These are phyloP conservation scores for Alloteropsis angusta DNA, from an alignment of 202 grass and related monocot species.

Conservation along the genomic window DNA sequence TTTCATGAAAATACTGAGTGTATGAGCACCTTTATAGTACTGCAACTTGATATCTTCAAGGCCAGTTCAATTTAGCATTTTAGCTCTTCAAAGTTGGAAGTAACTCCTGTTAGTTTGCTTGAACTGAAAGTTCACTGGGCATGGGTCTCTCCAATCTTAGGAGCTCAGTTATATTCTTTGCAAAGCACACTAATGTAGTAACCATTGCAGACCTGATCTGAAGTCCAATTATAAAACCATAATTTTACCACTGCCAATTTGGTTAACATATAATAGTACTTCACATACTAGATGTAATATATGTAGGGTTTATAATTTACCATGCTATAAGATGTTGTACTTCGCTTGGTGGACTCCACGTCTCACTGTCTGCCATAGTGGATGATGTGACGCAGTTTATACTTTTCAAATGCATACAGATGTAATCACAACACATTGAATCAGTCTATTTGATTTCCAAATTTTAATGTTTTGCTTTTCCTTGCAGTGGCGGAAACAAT, in stretches of 20 bases:
- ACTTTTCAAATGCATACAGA: background rate
- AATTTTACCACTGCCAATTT: background rate
- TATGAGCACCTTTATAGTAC: background rate
- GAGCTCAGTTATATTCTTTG: too few species aligned
- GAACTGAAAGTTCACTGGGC: background rate
- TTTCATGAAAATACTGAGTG: background rate
- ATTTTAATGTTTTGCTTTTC: background rate
- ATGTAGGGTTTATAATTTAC: too few species aligned
- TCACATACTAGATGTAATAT: background rate
- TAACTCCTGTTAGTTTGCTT: background rate
- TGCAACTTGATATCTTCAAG: too few species aligned
- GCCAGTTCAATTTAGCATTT: background rate
- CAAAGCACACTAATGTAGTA: background rate
- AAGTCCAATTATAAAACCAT: background rate
- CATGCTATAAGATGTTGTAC: background rate
- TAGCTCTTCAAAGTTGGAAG: background rate
- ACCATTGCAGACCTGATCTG: background rate
- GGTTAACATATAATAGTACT: background rate
- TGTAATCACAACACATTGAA: background rate
- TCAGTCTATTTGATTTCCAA: background rate
- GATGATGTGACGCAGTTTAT: background rate
- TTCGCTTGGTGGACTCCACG: background rate
- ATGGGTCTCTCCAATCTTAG: too few species aligned
- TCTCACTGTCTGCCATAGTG: background rate
- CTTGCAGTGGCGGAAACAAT: constrained; percentile 37